A percentile compares a stretch with the other conserved stretches of the same genome.
These are phyloP conservation scores for Cladosporium halotolerans DNA, from an alignment of 2,329 filamentous ascomycete genomes.

Conservation along the genomic window DNA sequence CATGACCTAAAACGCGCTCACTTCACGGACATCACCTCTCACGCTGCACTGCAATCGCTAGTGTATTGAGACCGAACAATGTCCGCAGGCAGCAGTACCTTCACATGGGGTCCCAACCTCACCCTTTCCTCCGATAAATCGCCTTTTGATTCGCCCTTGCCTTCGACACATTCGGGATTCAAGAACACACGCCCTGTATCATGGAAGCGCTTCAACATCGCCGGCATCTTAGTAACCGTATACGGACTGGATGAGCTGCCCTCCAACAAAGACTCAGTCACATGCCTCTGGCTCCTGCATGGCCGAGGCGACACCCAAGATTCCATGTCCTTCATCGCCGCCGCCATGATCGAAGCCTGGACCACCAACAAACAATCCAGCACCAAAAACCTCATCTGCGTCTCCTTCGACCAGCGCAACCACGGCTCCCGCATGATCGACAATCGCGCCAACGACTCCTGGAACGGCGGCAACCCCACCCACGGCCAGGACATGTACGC, in stretches of 20 bases:
- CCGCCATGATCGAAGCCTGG: slow-evolving; percentile 63
- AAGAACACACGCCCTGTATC: slow-evolving; percentile 47
- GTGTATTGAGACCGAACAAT: slow-evolving; percentile 38
- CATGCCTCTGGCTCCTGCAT: slow-evolving; percentile 88
- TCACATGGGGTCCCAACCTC: slow-evolving; percentile 28
- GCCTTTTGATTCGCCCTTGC: slow-evolving; percentile 27
- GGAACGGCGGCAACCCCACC: slow-evolving; percentile 68
- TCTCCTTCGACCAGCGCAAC: slow-evolving; percentile 88
- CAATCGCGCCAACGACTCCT: slow-evolving; percentile 64
- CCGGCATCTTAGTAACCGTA: slow-evolving; percentile 70
- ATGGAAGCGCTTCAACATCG: slow-evolving; percentile 61
- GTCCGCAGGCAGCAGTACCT: slow-evolving; percentile 28
- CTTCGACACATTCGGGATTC: slow-evolving; percentile 27
- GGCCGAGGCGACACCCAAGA: slow-evolving; percentile 65
- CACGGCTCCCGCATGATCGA: slow-evolving; percentile 71
- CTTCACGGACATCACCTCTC: too few relatives aligned
- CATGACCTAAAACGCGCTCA: too few relatives aligned
- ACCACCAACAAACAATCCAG: slow-evolving; percentile 37
- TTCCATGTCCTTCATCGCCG: slow-evolving; percentile 69
- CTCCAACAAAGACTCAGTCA: slow-evolving; percentile 46
- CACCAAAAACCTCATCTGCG: slow-evolving; percentile 62
- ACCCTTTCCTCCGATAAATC: slow-evolving; percentile 26
- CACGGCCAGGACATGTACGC: slow-evolving; percentile 93
- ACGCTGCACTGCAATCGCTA: slow-evolving; percentile 25
- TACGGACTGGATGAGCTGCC: slow-evolving; percentile 74